Conservation (phyloP, 441 rosid species). For the Gossypium schwendimanii region DNA sequence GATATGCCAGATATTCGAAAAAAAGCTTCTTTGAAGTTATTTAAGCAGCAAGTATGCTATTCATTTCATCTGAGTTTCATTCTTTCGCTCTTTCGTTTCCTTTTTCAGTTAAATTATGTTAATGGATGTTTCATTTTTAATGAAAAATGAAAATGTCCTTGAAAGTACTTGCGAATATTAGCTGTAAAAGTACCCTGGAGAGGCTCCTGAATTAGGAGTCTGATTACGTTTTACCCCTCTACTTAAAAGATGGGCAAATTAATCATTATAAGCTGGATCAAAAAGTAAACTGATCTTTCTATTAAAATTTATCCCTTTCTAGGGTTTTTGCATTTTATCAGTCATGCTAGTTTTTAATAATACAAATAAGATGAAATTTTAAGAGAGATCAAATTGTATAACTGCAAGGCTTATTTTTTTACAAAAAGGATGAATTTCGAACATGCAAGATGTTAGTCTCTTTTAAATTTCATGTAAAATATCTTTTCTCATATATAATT, state of each 20-base stretch:
- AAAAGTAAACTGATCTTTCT: too few species aligned
- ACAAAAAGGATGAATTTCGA: background rate
- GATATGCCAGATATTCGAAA: slow-evolving; percentile 56
- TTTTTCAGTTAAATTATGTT: slow-evolving; percentile 24
- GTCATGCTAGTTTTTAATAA: too few species aligned
- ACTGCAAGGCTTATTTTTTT: background rate
- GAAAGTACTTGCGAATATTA: too few species aligned
- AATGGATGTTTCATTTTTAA: background rate
- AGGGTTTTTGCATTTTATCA: too few species aligned
- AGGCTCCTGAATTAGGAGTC: too few species aligned
- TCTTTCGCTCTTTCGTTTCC: slow-evolving; percentile 4
- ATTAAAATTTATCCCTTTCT: too few species aligned
- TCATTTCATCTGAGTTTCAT: background rate
- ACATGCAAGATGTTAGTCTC: background rate
- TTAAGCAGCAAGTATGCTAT: slow-evolving; percentile 51
- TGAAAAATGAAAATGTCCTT: too few species aligned
- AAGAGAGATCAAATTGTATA: background rate
- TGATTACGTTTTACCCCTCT: too few species aligned
- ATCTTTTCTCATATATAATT: background rate
- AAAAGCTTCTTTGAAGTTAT: slow-evolving; percentile 60
- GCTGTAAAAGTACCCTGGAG: too few species aligned
- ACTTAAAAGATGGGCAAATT: too few species aligned
- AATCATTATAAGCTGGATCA: too few species aligned
- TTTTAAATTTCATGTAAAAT: background rate
- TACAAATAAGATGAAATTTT: too few species aligned